Percentiles rank a stretch among this genome's conserved stretches.
These are phyloP conservation scores for Hortiboletus campestris DNA, from an alignment of 768 basidiomycete species.

Conservation along the genomic window DNA sequence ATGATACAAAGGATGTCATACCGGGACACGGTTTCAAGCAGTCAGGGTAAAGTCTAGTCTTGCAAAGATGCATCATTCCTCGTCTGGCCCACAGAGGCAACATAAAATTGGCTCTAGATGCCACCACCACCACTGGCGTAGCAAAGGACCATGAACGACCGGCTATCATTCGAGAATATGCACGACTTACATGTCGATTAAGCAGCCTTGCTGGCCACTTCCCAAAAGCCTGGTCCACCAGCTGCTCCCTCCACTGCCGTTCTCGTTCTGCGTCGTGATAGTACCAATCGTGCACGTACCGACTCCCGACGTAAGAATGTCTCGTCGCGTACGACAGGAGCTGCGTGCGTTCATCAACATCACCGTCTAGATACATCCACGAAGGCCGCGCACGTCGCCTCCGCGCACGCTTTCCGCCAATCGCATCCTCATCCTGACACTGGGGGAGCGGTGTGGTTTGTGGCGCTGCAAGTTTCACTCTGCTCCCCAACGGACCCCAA, in stretches of 20 bases:
- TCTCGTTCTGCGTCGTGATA: constrained; percentile 31
- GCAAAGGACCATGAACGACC: background rate
- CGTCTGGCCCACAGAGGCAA: constrained; percentile 61
- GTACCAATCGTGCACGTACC: constrained; percentile 18
- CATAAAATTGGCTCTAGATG: constrained; percentile 61
- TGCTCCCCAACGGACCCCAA: constrained; percentile 62
- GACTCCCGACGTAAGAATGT: constrained; percentile 18
- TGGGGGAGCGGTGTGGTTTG: background rate
- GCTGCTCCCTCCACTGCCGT: constrained; percentile 40
- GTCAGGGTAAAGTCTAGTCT: background rate
- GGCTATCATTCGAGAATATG: background rate
- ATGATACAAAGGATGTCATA: constrained; percentile 13
- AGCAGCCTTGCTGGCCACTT: constrained; percentile 65
- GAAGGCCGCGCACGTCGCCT: constrained; percentile 7
- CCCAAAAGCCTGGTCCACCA: constrained; percentile 57
- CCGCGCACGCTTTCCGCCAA: background rate
- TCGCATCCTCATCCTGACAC: background rate
- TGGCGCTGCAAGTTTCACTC: constrained; percentile 39
- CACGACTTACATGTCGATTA: constrained; percentile 61
- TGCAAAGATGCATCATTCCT: constrained; percentile 30
- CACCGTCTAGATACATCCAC: constrained; percentile 7
- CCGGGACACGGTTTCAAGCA: background rate
- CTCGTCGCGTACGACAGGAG: constrained; percentile 32
- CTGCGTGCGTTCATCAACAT: constrained; percentile 39
- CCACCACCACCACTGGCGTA: constrained; percentile 82